These are phyloP conservation scores for Calocybe cyanea DNA, from an alignment of 768 basidiomycete species.

Conservation along the genomic window DNA sequence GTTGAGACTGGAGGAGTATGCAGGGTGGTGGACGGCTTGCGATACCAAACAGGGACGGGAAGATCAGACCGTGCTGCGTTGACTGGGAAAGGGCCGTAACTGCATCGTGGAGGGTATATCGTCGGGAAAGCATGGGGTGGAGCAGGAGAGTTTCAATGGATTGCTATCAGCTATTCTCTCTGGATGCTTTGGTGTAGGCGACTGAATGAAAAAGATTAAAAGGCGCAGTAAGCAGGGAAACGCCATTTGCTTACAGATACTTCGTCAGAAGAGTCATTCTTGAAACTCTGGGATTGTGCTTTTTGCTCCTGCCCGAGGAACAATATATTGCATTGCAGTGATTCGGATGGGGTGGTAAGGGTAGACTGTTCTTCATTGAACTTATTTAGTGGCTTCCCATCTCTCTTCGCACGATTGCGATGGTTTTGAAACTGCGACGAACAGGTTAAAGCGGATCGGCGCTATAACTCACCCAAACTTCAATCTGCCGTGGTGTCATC, in stretches of 20 bases:
- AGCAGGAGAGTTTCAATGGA: conserved; percentile 1
- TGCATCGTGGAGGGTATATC: not conserved
- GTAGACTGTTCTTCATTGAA: conserved; percentile 18
- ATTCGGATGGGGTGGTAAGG: not conserved
- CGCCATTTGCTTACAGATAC: not conserved
- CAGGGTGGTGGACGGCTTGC: not conserved
- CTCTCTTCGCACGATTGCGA: conserved; percentile 35
- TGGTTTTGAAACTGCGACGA: conserved; percentile 50
- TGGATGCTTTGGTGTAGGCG: conserved; percentile 25
- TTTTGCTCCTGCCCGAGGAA: not conserved
- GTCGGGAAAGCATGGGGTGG: not conserved
- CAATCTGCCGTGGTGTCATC: conserved; percentile 46
- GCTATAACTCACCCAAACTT: conserved; percentile 47
- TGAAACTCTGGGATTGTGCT: not conserved
- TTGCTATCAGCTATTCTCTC: conserved; percentile 17
- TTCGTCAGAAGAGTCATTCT: not conserved
- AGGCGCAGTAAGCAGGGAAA: too few species aligned
- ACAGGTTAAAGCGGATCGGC: not conserved
- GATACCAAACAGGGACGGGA: not conserved
- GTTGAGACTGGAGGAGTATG: not conserved
- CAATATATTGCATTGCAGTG: not conserved
- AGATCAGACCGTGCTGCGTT: not conserved
- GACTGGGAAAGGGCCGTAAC: not conserved
- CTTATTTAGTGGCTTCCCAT: conserved; percentile 19
- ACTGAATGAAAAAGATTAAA: too few species aligned